phyloP scores from a whole-genome alignment of 371 early-diverging fungal genomes.

The Umbelopsis sp. region DNA sequence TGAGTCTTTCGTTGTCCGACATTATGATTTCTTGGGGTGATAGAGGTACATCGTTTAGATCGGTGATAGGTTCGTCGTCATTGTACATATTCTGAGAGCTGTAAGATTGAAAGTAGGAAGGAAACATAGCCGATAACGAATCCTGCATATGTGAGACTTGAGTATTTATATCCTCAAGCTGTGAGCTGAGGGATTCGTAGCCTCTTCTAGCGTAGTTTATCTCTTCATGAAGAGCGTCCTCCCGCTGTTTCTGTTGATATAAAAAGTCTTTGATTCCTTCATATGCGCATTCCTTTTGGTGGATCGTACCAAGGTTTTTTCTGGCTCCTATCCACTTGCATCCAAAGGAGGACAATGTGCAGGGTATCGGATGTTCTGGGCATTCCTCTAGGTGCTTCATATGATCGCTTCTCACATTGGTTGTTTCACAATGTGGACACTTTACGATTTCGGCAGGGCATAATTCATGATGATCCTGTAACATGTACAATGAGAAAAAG shows the following conservation, averaged over 20 bases:
- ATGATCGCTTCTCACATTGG: conserved; percentile 53
- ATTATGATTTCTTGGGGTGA: conserved; percentile 37
- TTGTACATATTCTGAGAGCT: conserved; percentile 32
- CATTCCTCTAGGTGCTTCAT: conserved; percentile 56
- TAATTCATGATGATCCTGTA: conserved; percentile 59
- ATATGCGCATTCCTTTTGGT: conserved; percentile 58
- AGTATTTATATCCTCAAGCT: conserved; percentile 42
- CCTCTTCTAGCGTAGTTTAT: conserved; percentile 44
- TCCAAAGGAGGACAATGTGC: conserved; percentile 58
- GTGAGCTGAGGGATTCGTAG: conserved; percentile 48
- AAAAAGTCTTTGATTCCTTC: conserved; percentile 66
- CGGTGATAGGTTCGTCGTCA: conserved; percentile 24
- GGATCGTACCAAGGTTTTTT: conserved; percentile 36
- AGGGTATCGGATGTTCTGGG: conserved; percentile 52
- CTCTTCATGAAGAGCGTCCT: conserved; percentile 51
- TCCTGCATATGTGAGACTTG: conserved; percentile 49
- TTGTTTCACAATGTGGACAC: conserved; percentile 63
- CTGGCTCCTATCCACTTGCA: conserved; percentile 68
- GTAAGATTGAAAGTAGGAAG: conserved; percentile 36
- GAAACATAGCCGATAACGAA: conserved; percentile 44
- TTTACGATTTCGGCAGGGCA: conserved; percentile 64
- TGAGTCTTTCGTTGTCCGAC: conserved; percentile 58
- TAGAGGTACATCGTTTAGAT: conserved; percentile 6
- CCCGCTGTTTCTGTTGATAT: conserved; percentile 46
- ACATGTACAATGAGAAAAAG: neutral